Conservation (phyloP, 306 rosid species). For the Prunus padus region DNA sequence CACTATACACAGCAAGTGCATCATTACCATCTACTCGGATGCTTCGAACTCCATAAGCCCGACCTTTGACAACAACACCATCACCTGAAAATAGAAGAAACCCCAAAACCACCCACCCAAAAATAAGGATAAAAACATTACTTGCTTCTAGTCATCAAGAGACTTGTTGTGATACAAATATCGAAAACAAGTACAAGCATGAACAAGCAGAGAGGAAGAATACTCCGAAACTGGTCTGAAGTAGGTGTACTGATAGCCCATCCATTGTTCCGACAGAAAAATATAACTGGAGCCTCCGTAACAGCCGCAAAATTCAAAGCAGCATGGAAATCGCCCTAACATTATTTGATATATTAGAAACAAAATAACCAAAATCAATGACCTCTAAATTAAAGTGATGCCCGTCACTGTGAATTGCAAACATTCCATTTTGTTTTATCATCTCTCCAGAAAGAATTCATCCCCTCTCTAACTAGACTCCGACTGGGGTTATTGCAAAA, state of each 20-base stretch:
- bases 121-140: background rate
- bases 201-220: constrained; percentile 10
- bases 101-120: background rate
- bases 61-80: constrained; percentile 81
- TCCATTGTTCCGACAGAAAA: constrained; percentile 94
- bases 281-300: constrained; percentile 82
- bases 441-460: constrained; percentile 5
- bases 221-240: constrained; percentile 94
- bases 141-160: constrained; percentile 16
- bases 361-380: constrained; percentile 5
- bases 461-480: background rate
- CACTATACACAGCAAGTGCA: constrained; percentile 73
- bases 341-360: constrained; percentile 22
- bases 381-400: background rate
- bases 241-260: constrained; percentile 99
- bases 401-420: background rate
- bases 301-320: constrained; percentile 92
- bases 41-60: constrained; percentile 77
- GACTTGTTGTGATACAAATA: constrained; percentile 5
- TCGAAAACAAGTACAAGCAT: constrained; percentile 12
- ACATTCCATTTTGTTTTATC: background rate
- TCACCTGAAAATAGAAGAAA: constrained; percentile 58
- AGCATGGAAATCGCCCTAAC: constrained; percentile 96
- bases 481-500: background rate
- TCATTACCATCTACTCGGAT: constrained; percentile 95